A percentile compares a stretch with the other conserved stretches of the same genome.
phyloP scores from a whole-genome alignment of 805 yeast species.

The Candida corydali region DNA sequence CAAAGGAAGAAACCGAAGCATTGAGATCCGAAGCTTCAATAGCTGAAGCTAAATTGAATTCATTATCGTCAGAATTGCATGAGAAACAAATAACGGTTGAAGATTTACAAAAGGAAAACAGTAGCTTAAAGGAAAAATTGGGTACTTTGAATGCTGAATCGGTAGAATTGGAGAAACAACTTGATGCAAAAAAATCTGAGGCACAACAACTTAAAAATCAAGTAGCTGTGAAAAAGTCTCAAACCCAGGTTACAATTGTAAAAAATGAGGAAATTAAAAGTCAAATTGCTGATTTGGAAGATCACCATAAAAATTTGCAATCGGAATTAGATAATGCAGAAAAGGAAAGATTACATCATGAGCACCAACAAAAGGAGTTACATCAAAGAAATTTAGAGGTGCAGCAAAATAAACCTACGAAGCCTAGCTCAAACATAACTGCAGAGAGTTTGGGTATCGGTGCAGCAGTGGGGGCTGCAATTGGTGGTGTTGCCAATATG shows the following conservation, averaged over 20 bases:
- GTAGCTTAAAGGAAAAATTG: conserved; percentile 62
- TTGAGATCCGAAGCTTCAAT: conserved; percentile 69
- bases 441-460: conserved; percentile 18
- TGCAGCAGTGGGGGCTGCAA: conserved; percentile 17
- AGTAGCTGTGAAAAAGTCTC: conserved; percentile 63
- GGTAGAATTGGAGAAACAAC: conserved; percentile 51
- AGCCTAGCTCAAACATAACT: conserved; percentile 13
- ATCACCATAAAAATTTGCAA: conserved; percentile 18
- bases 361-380: conserved; percentile 14
- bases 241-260: conserved; percentile 59
- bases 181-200: conserved; percentile 50
- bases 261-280: conserved; percentile 37
- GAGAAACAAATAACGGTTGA: conserved; percentile 58
- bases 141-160: conserved; percentile 65
- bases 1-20: conserved; percentile 64
- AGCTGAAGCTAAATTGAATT: conserved; percentile 74
- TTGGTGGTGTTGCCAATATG: conserved; percentile 9
- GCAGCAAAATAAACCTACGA: conserved; percentile 12
- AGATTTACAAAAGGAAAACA: conserved; percentile 64
- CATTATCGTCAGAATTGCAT: conserved; percentile 61
- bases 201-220: conserved; percentile 60
- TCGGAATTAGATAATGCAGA: conserved; percentile 17
- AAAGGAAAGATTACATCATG: conserved; percentile 13
- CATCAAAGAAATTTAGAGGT: conserved; percentile 6
- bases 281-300: conserved; percentile 24